Percentiles rank a stretch among this genome's conserved stretches.
These are phyloP conservation scores for Serendipita sp. DNA, from an alignment of 768 basidiomycete genomes.

Conservation along the genomic window DNA sequence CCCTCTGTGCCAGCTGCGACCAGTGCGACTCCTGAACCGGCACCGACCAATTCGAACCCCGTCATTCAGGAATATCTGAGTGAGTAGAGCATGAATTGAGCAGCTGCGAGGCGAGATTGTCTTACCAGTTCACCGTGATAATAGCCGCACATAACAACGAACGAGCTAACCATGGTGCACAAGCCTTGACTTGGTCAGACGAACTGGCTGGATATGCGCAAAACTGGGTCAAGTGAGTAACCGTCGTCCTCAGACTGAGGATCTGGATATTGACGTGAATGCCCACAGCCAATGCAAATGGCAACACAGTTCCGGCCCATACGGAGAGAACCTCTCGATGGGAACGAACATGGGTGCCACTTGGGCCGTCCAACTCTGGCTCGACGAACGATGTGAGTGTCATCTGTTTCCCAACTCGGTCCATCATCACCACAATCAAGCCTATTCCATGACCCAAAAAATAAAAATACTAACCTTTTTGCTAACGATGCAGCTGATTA, in stretches of 20 bases:
- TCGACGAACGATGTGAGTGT: conserved; percentile 28
- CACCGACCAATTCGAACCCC: too few relatives aligned
- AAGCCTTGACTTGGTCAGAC: conserved; percentile 32
- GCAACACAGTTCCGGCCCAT: conserved; percentile 27
- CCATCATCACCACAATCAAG: too few relatives aligned
- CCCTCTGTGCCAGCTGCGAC: too few relatives aligned
- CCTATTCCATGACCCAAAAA: too few relatives aligned
- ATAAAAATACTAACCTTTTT: too few relatives aligned
- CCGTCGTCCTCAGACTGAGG: not conserved
- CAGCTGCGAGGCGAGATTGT: too few relatives aligned
- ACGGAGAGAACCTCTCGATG: conserved; percentile 41
- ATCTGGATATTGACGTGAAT: not conserved
- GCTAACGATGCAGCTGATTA: conserved; percentile 12
- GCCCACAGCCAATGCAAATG: conserved; percentile 15
- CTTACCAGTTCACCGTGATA: not conserved
- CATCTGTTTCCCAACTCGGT: not conserved
- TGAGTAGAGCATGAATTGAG: too few relatives aligned
- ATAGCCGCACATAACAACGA: conserved; percentile 28
- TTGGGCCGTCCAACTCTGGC: conserved; percentile 31
- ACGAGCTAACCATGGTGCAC: conserved; percentile 27
- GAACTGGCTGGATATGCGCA: conserved; percentile 31
- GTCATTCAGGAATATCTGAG: too few relatives aligned
- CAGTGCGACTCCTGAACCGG: too few relatives aligned
- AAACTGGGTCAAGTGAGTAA: conserved; percentile 36
- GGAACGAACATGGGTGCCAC: conserved; percentile 33